These are phyloP conservation scores for Akebia trifoliata DNA, from an alignment of 164 flowering plant genomes.

Conservation along the genomic window DNA sequence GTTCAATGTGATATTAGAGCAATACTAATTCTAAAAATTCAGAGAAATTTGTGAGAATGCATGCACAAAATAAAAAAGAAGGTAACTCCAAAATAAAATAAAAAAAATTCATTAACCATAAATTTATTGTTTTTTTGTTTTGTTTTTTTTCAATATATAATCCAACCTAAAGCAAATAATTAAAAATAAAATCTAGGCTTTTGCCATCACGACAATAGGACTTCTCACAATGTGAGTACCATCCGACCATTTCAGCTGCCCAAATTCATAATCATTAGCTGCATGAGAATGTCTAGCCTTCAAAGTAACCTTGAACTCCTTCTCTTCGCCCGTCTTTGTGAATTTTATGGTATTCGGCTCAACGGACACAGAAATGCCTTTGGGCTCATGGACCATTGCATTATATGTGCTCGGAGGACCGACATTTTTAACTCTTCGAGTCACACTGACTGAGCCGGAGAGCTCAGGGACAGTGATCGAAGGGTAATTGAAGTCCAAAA, in stretches of 20 bases:
- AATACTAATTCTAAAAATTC: no score
- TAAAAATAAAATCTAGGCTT: not conserved
- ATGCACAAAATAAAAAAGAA: no score
- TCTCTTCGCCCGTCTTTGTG: constrained; percentile 47
- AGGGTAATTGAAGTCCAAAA: constrained; percentile 45
- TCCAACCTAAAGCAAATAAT: not conserved
- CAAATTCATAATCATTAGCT: constrained; percentile 43
- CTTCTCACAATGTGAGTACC: constrained; percentile 63
- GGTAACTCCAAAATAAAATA: no score
- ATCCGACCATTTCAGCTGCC: constrained; percentile 63
- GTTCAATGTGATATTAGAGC: no score
- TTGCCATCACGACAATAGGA: constrained; percentile 43
- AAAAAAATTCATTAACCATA: no score
- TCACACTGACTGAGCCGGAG: constrained; percentile 32
- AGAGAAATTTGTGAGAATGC: no score
- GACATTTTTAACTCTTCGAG: constrained; percentile 61
- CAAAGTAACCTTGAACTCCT: constrained; percentile 36
- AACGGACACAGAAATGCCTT: constrained; percentile 34
- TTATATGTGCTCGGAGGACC: constrained; percentile 51
- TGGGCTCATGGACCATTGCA: constrained; percentile 29
- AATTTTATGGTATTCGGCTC: constrained; percentile 47
- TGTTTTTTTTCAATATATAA: no score
- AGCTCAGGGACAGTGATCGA: constrained; percentile 60
- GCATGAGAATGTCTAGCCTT: constrained; percentile 6
- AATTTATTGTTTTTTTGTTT: no score